Conservation (phyloP, 768 basidiomycete genomes). For the Chalciporus piperatus region DNA sequence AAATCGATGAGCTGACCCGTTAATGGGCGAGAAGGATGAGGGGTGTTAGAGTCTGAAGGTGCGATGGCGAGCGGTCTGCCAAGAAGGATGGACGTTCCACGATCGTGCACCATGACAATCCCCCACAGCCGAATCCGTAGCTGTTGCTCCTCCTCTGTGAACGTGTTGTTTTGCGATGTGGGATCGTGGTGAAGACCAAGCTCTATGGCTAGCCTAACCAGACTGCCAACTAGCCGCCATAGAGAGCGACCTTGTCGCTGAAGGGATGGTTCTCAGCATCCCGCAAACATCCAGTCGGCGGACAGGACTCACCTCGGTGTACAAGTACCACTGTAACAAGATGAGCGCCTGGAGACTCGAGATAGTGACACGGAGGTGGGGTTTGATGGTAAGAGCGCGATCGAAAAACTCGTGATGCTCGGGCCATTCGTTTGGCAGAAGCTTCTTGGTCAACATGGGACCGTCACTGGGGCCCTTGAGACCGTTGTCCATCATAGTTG, state of each 20-base stretch:
- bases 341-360: conserved; percentile 83
- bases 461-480: conserved; percentile 31
- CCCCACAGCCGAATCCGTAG: conserved; percentile 82
- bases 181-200: conserved; percentile 87
- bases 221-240: conserved; percentile 84
- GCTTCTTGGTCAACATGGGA: conserved; percentile 49
- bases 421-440: conserved; percentile 66
- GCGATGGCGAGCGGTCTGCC: conserved; percentile 82
- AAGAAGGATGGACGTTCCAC: conserved; percentile 83
- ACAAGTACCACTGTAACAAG: conserved; percentile 84
- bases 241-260: conserved; percentile 87
- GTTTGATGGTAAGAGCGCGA: conserved; percentile 72
- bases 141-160: conserved; percentile 75
- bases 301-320: conserved; percentile 63
- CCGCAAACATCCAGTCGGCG: background rate
- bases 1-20: conserved; percentile 42
- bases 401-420: conserved; percentile 84
- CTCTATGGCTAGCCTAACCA: conserved; percentile 80
- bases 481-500: conserved; percentile 49
- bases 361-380: conserved; percentile 79
- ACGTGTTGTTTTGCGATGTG: conserved; percentile 54
- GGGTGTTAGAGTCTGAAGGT: conserved; percentile 81
- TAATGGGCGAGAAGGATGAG: conserved; percentile 53
- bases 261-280: conserved; percentile 9
- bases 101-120: conserved; percentile 82